Base-by-base conservation (phyloP, 2,329 filamentous ascomycete genomes). In the Aspergillus novoparasiticus region DNA sequence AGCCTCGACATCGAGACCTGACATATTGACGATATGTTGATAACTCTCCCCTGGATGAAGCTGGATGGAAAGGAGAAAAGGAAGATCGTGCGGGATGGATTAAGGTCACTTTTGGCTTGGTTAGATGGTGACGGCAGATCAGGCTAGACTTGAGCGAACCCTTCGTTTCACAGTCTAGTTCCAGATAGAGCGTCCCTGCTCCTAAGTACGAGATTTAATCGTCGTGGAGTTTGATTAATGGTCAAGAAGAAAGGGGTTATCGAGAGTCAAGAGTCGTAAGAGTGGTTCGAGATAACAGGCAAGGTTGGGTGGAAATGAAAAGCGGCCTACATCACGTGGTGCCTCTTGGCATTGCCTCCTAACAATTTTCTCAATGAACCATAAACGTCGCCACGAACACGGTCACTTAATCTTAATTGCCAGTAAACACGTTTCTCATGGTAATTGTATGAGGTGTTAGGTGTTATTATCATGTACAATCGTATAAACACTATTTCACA, bases 1-100 rank as follows among this genome's bases (percentile, higher is more conserved):
- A 69, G 93, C 92, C 84, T 97, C 94, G 72, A 97, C 92, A 76
- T 96, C 93, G 70, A 90, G 82, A 78, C 85, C 85, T 76, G 88
- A 88, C 88, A 90, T 90, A 71, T 71, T 82, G 79, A 72, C 58
- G 65, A 68, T 66, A 67, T 69, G 64, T 64, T 69, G 64, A 62
- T 53, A 62, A 55, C 63, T 66, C 69, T 71, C 70, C 65, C 68
- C 71, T 72, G 67, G 64, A 66, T 64, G 64, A 63, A 67, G 55
- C 54, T 63, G 71, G 66, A 59, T 59, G 63, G 60, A 64, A 62
- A 67, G 62, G 57, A 56, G 59, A 68, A 70, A 68, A 50, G 63
- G 66, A 61, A 68, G 66, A 65, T 72, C 66, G 68, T 62, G 66
- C 57, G 72, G 71, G 70, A 64, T 70, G 71, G 69, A 71, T 64